Base-by-base conservation (phyloP, 805 yeast genomes). In the Wickerhamiella azyma region DNA sequence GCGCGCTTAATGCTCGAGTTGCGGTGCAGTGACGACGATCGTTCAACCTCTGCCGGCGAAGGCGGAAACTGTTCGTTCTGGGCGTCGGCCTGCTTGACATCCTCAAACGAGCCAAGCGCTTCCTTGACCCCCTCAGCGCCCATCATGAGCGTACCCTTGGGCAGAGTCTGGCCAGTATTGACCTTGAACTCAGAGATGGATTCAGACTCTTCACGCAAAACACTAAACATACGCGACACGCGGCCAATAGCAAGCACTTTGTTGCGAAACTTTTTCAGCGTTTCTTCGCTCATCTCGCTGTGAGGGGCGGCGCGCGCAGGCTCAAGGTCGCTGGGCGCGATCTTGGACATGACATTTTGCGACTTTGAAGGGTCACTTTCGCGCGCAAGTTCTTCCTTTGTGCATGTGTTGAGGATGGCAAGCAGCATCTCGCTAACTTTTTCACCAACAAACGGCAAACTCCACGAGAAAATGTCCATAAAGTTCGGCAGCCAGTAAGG, bases 381-480 rank as follows among this genome's bases (percentile, higher is more conserved):
- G 28, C 36, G 26, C 18, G 26, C 43, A 48, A 89, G 71, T 63
- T 89, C 98, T 59, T 89, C 96, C 59, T 88, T 94, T 0, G 96
- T 83, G 66, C 98, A 89, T 48, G 92, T 84, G 62, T 89, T 89
- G 60, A 92, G 71, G 35, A 89, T 83, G 0, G 92, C 76, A 18
- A 85, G 82, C 59, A 89, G 71, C 81, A 89, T 88, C 60, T 92
- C 97, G 11, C 94, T 84, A 46, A 88, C 83, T 59, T 92, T 85
- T 61, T 89, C 96, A 17, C 96, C 97, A 19, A 92, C 96, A 67
- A 92, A 89, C 7, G 97, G 98, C 48, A 89, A 68, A 1, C 96
- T 84, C 97, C 97, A 92, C 9, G 94, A 81, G 63, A 89, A 89
- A 6, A 89, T 95, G 62, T 92, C 96, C 94, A 88, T 85, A 57